These are phyloP conservation scores for Boletus patriciae DNA, from an alignment of 768 basidiomycete species.

Conservation along the genomic window DNA sequence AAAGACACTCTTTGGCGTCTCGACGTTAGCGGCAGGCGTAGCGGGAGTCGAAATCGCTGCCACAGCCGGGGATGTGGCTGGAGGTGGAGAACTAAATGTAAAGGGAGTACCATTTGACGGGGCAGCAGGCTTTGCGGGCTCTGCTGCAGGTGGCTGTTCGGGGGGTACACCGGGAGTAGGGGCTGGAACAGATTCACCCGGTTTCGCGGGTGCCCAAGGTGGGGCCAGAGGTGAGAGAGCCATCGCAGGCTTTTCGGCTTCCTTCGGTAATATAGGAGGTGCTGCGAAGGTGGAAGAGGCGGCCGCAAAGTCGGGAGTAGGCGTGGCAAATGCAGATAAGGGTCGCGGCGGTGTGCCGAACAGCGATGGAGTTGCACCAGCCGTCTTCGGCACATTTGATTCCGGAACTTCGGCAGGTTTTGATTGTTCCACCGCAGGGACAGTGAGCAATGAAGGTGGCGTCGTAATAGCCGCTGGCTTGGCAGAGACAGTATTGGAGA, in stretches of 20 bases:
- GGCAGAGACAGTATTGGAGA: constrained; percentile 50
- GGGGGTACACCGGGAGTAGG: constrained; percentile 8
- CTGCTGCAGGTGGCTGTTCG: constrained; percentile 9
- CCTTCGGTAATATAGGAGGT: constrained; percentile 16
- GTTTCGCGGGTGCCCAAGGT: constrained; percentile 25
- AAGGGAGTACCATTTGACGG: constrained; percentile 17
- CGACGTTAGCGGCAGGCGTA: constrained; percentile 11
- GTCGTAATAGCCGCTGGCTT: constrained; percentile 33
- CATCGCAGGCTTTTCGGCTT: constrained; percentile 15
- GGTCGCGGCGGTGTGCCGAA: constrained; percentile 15
- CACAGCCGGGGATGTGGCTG: not conserved
- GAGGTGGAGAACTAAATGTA: constrained; percentile 29
- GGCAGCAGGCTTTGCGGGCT: constrained; percentile 6
- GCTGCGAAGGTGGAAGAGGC: constrained; percentile 7
- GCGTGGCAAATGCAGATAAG: constrained; percentile 1
- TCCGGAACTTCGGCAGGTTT: constrained; percentile 4
- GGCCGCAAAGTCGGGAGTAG: constrained; percentile 1
- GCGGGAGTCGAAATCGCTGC: constrained; percentile 12
- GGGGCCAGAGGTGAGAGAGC: constrained; percentile 7
- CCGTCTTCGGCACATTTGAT: constrained; percentile 3
- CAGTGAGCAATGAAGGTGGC: constrained; percentile 24
- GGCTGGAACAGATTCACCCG: constrained; percentile 18
- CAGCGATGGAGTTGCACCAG: constrained; percentile 6
- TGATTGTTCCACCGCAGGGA: constrained; percentile 12
- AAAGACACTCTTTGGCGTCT: constrained; percentile 36